Base-by-base conservation (phyloP, 164 flowering plant genomes). In the Annona squamosa region DNA sequence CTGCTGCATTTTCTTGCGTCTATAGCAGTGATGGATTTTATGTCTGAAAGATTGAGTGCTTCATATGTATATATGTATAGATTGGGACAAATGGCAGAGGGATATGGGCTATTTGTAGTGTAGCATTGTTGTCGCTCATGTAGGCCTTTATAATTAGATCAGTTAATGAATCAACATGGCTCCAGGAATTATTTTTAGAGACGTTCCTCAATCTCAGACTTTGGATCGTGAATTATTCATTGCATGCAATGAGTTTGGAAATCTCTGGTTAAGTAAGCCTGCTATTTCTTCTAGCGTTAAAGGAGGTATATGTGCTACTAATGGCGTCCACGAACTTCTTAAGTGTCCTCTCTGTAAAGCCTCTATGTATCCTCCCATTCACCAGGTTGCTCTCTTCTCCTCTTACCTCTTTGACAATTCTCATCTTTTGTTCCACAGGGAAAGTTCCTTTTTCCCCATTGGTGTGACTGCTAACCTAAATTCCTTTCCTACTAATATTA, bases 311-410 rank as follows among this genome's bases (percentile, higher is more conserved):
- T 56, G 83, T 61, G 84, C 88, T 6, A 84, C 87, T 4, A 79
- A 85, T 19, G 84, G 87, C 72, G 87, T 85, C 46, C 87, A 86
- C 61, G 89, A 83, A 66, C 75, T 86, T 79, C 85, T 85, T 18
- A 87, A 86, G 74, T 86, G 89, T 73, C 89, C 87, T 16, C 86
- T 86, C 43, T 86, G 89, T 72, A 84, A 86, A 71, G 85, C 82
- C 78, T 87, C 90, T 19, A 87, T 86, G 89, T 86, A 86, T 81
- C 89, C 89, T 0, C 89, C 89, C 5, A 86, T 86, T 41, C 89
- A 86, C 74, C 90, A 87, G 90, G 88, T 85, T 52, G 16, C 9
- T 9, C 59, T 12, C 59, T 6, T 10, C 59, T 52, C 59, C 59
- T 52, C 59, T 52, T 9, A 52, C 59, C 13, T 52, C 59, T 9